These are phyloP conservation scores for Zygosaccharomyces sapae DNA, from an alignment of 1,139 yeast genomes.

Conservation along the genomic window DNA sequence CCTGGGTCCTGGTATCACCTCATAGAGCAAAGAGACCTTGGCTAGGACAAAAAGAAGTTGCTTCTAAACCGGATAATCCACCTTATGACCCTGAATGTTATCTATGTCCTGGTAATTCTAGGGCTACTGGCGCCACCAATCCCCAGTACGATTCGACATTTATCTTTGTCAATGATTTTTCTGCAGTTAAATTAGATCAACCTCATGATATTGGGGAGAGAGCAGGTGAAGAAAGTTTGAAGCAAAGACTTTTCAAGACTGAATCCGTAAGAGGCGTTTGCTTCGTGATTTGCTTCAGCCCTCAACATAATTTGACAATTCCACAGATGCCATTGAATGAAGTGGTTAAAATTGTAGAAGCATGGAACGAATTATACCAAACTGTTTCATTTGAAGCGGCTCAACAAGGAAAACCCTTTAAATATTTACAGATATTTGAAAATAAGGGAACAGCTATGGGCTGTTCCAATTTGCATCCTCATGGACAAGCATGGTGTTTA, in stretches of 20 bases:
- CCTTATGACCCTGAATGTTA: constrained; percentile 63
- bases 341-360: constrained; percentile 47
- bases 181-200: constrained; percentile 62
- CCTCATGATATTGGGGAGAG: constrained; percentile 35
- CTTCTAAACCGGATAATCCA: constrained; percentile 45
- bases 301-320: constrained; percentile 64
- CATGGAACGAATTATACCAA: constrained; percentile 57
- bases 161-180: constrained; percentile 63
- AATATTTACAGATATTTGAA: constrained; percentile 69
- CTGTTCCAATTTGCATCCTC: constrained; percentile 79
- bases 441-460: constrained; percentile 82
- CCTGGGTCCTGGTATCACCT: constrained; percentile 69
- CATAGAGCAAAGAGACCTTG: constrained; percentile 77
- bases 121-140: constrained; percentile 58
- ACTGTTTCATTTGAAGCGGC: constrained; percentile 41
- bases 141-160: constrained; percentile 57
- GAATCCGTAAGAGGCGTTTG: constrained; percentile 66
- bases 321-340: constrained; percentile 54
- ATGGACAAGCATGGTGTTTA: constrained; percentile 76
- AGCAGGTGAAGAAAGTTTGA: constrained; percentile 30
- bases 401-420: constrained; percentile 45
- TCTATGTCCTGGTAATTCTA: constrained; percentile 68
- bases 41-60: constrained; percentile 70
- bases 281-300: constrained; percentile 68
- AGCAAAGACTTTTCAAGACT: constrained; percentile 48